Base-by-base conservation (phyloP, 805 yeast species). In the Kuraishia cidri region DNA sequence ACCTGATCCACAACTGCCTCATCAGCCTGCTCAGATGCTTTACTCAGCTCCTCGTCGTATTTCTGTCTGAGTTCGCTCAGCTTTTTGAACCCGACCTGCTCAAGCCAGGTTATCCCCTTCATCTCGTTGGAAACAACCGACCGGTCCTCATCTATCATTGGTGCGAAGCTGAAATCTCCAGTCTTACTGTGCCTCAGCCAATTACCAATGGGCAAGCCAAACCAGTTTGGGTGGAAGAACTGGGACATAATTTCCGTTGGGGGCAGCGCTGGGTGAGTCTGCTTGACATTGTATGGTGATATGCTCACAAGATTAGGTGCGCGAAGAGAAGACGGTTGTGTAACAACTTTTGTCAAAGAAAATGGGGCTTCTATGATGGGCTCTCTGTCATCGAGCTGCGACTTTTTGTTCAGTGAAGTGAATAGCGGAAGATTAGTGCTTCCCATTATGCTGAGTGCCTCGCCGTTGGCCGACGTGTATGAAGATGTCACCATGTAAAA, bases 391-490 rank as follows among this genome's bases (percentile, higher is more conserved):
- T 92, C 97, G 33, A 87, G 56, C 14, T 69, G 60, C 0, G 97
- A 84, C 45, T 75, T 80, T 19, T 72, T 67, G 22, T 72, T 66
- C 24, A 79, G 56, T 0, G 95, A 79, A 5, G 95, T 70, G 50
- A 92, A 90, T 31, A 92, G 62, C 10, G 96, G 94, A 19, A 73
- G 66, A 26, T 79, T 86, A 26, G 71, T 70, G 13, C 72, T 70
- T 3, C 81, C 75, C 7, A 72, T 56, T 22, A 79, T 54, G 37
- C 67, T 71, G 39, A 71, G 66, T 1, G 87, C 73, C 53, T 88
- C 92, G n/a, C 74, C 72, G 33, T 77, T 69, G 3, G 70, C 61
- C 6, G 64, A 49, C 7, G 60, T 50, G 44, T 74, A 77, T 25
- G 65, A 58, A 1, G 68, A 59, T 1, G 81, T 62, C 12, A 83